Base-by-base conservation (phyloP, 1,284 basidiomycete genomes). In the Cutaneotrichosporon sp. region DNA sequence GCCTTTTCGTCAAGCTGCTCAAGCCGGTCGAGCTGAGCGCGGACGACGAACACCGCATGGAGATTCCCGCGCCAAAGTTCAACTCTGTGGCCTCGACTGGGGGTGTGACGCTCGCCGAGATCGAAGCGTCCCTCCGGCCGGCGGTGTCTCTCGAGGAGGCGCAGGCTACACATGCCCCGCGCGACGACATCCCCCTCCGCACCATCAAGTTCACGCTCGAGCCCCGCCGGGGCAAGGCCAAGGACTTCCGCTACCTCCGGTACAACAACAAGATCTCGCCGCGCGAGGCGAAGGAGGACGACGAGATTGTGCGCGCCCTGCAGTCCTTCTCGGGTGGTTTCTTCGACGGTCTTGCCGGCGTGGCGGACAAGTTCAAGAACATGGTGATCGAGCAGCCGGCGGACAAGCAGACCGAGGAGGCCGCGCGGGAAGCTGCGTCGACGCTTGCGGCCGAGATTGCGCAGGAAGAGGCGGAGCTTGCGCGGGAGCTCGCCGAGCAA, bases 291-390 rank as follows among this genome's bases (percentile, higher is more conserved):
- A 12, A 33, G 20, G 65, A 68, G 48, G 65, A 63, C 39, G 42
- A 51, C 17, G 51, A 55, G 26, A 60, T 70, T 22, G 55, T 66
- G 12, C 27, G 57, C 16, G 60, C 57, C 2, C 49, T 70, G 17
- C 43, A 55, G 31, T 33, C 29, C 11, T 62, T 68, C 33, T 61
- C 54, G 11, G 60, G 57, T 24, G 68, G 68, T 1, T 66, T 64
- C 48, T 62, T 45, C 50, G 65, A 65, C 26, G 68, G 66, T 9
- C 64, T 70, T 35, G 51, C 59, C 25, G 68, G 65, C 16, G n/a
- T 70, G 11, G 61, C 54, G 16, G 64, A 67, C 37, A 34, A 54
- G 51, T 60, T 51, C 34, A n/a, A 29, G 34, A 16, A 8, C 10
- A 43, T 57, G 14, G 35, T 43, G 27, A 16, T 32, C 25, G 46